Base-by-base conservation (phyloP, 2,329 filamentous ascomycete species). In the Clonostachys rosea region DNA sequence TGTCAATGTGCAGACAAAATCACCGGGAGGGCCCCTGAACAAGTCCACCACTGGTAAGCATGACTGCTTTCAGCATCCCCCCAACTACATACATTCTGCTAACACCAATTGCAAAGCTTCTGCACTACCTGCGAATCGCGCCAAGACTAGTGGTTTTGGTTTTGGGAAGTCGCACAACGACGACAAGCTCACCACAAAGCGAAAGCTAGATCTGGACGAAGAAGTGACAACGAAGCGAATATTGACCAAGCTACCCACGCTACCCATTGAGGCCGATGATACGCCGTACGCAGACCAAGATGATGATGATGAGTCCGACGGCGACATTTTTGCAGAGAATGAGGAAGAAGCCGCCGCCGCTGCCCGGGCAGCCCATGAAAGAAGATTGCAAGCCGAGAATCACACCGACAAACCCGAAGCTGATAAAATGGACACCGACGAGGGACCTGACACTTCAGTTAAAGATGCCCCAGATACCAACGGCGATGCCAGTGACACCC, bases 331-430 rank as follows among this genome's bases (percentile, higher is more conserved):
- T 59, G 87, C 85, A 43, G 87, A 81, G 16, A 92, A 84, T 24
- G 92, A 96, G 62, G 91, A 96, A 62, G 91, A 94, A 63, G 84
- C 87, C 47, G 88, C 89, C 2, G 90, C 91, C 18, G 91, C 90
- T 10, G 89, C 90, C 46, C 82, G 91, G 51, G 87, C 88, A 20
- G 89, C 91, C 6, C 90, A 91, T 44, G 90, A 95, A 67, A 86
- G 88, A 57, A 88, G 92, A 37, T 73, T 75, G 30, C 70, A 78
- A 64, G 44, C 42, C 12, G 50, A 45, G 56, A 64, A 65, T 49
- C 58, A 75, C 58, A 60, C 66, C 50, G 69, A 67, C 39, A 70
- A 69, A 56, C 67, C 71, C 44, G 58, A 63, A 18, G 65, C 53
- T 37, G 57, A 52, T 43, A 57, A 70, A 42, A 52, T 55, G n/a